A percentile compares a stretch with the other conserved stretches of the same genome.
These are phyloP conservation scores for Agaricus sinodeliciosus DNA, from an alignment of 768 basidiomycete genomes.

Conservation along the genomic window DNA sequence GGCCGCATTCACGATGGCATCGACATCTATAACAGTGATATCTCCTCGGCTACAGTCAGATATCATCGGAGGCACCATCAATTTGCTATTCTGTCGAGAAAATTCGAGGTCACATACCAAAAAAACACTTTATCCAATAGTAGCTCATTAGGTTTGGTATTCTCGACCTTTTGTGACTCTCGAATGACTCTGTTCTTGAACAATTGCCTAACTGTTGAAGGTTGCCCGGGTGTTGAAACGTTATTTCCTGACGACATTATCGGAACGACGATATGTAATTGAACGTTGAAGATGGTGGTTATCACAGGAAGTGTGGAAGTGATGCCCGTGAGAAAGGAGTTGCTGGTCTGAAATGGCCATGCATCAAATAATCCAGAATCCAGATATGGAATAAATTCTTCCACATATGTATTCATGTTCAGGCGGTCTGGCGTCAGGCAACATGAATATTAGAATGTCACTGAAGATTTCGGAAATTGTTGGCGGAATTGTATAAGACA, in stretches of 20 bases:
- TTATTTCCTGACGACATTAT: background rate
- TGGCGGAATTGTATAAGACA: too few species aligned
- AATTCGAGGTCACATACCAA: background rate
- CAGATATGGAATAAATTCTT: too few species aligned
- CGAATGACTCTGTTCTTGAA: conserved; percentile 38
- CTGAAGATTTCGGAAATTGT: too few species aligned
- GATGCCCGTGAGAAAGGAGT: too few species aligned
- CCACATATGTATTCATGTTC: too few species aligned
- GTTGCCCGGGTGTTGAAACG: conserved; percentile 28
- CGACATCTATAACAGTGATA: conserved; percentile 65
- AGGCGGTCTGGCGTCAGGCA: too few species aligned
- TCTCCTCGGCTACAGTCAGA: conserved; percentile 56
- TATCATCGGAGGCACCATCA: background rate
- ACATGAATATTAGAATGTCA: too few species aligned
- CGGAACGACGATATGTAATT: background rate
- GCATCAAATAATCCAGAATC: too few species aligned
- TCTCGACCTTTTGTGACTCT: conserved; percentile 1
- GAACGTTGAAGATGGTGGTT: too few species aligned
- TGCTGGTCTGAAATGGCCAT: too few species aligned
- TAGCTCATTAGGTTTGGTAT: background rate
- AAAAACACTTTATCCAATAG: conserved; percentile 6
- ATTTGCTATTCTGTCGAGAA: background rate
- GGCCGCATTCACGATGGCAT: conserved; percentile 80
- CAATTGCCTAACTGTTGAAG: conserved; percentile 50
- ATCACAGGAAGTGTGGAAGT: too few species aligned